phyloP scores from a whole-genome alignment of 2,329 filamentous ascomycete genomes.

The Fusarium falciforme region DNA sequence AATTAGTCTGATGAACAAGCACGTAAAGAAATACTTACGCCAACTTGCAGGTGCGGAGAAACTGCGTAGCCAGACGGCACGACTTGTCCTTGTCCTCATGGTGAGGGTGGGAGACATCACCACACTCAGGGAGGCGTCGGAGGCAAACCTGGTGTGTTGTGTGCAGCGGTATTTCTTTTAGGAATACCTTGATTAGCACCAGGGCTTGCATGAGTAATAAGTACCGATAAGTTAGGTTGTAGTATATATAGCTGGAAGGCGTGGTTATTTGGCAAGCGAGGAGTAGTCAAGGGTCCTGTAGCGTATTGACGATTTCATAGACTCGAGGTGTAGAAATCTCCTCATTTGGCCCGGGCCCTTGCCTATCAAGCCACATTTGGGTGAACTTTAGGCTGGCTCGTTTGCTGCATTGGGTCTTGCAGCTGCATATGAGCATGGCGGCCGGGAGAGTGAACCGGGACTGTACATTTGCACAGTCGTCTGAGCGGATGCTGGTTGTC shows the following conservation, averaged over 20 bases:
- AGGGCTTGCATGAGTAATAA: not conserved
- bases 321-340: too few relatives aligned
- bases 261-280: not conserved
- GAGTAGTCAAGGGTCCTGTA: not conserved
- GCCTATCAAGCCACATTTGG: too few relatives aligned
- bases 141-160: not conserved
- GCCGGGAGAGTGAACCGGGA: too few relatives aligned
- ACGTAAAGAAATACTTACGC: not conserved
- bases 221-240: not conserved
- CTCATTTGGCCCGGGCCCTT: too few relatives aligned
- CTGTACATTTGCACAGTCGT: too few relatives aligned
- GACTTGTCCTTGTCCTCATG: not conserved
- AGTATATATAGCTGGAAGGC: not conserved
- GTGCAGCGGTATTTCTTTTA: not conserved
- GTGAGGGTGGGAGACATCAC: not conserved
- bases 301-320: too few relatives aligned
- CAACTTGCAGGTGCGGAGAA: conserved; percentile 14
- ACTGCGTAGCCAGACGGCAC: not conserved
- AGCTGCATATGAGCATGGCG: too few relatives aligned
- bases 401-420: too few relatives aligned
- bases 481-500: too few relatives aligned
- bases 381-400: too few relatives aligned
- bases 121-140: not conserved
- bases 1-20: not conserved
- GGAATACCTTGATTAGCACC: not conserved